Percentiles rank a stretch among this genome's conserved stretches.
Conservation (phyloP, 2,329 filamentous ascomycete species). For the Alternaria incomplexa region DNA sequence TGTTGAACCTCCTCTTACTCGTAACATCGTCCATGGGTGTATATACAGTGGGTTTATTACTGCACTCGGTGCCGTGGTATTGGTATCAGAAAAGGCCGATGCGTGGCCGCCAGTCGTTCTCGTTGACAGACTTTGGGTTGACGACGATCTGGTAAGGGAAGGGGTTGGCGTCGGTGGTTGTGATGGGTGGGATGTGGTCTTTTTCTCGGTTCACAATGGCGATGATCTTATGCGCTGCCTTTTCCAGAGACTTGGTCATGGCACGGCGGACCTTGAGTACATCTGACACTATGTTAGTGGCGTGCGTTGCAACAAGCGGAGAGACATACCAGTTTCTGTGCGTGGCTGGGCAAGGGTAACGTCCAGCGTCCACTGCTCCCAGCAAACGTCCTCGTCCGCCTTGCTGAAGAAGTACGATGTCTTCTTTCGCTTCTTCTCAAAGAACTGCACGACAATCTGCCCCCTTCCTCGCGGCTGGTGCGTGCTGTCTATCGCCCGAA, state of each 20-base stretch:
- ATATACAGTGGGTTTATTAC: conserved; percentile 26
- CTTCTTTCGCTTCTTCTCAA: conserved; percentile 87
- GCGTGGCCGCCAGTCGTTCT: conserved; percentile 74
- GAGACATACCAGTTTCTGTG: conserved; percentile 78
- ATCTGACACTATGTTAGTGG: conserved; percentile 61
- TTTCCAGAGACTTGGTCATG: conserved; percentile 88
- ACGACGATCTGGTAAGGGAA: conserved; percentile 94
- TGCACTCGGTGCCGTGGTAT: not conserved
- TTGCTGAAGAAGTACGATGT: conserved; percentile 69
- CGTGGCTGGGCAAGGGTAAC: conserved; percentile 90
- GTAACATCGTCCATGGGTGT: conserved; percentile 12
- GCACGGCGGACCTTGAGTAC: conserved; percentile 85
- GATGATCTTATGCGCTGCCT: conserved; percentile 88
- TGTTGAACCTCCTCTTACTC: conserved; percentile 32
- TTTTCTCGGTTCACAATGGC: conserved; percentile 86
- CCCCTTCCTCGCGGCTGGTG: conserved; percentile 67
- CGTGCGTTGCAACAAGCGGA: not conserved
- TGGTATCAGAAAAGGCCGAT: conserved; percentile 62
- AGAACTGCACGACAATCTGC: conserved; percentile 87
- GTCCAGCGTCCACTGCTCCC: conserved; percentile 95
- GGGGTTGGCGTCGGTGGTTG: conserved; percentile 86
- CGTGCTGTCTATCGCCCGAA: conserved; percentile 74
- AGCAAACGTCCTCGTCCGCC: conserved; percentile 91
- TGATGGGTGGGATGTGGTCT: conserved; percentile 96
- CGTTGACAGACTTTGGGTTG: conserved; percentile 72